A percentile compares a stretch with the other conserved stretches of the same genome.
phyloP scores from a whole-genome alignment of 2,329 filamentous ascomycete species.

The Ophiocordyceps polyrhachis-furcata region DNA sequence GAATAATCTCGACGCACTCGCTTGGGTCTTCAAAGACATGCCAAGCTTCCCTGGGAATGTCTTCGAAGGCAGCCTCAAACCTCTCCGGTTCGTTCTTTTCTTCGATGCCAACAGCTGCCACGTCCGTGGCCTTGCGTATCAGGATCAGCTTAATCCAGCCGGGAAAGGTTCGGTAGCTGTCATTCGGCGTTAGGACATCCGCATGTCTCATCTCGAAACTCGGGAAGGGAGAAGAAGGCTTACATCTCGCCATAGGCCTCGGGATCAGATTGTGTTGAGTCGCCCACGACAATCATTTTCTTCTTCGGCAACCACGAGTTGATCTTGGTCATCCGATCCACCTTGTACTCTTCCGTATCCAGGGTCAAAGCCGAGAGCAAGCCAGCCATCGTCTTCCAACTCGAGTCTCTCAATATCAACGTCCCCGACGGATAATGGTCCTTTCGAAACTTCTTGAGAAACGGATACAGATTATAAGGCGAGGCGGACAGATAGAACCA shows the following conservation, averaged over 20 bases:
- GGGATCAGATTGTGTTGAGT: slow-evolving; percentile 81
- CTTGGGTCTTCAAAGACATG: slow-evolving; percentile 62
- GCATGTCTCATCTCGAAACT: neutral
- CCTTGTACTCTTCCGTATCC: slow-evolving; percentile 74
- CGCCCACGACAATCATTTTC: slow-evolving; percentile 70
- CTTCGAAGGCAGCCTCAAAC: slow-evolving; percentile 70
- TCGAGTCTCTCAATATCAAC: slow-evolving; percentile 67
- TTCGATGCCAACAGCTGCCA: slow-evolving; percentile 49
- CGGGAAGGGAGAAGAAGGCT: slow-evolving; percentile 9
- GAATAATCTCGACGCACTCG: slow-evolving; percentile 31
- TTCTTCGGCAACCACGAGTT: slow-evolving; percentile 59
- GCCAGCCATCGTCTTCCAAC: slow-evolving; percentile 69
- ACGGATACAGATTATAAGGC: slow-evolving; percentile 85
- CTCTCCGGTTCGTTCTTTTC: slow-evolving; percentile 55
- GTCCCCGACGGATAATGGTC: slow-evolving; percentile 58
- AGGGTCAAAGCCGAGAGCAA: slow-evolving; percentile 63
- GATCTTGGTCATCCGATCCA: slow-evolving; percentile 59
- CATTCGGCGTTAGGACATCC: slow-evolving; percentile 3
- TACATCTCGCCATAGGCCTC: slow-evolving; percentile 75
- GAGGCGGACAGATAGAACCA: slow-evolving; percentile 93
- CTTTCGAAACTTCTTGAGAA: slow-evolving; percentile 57
- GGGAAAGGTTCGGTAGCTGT: slow-evolving; percentile 41
- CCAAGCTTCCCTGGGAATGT: slow-evolving; percentile 54
- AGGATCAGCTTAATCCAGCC: slow-evolving; percentile 70
- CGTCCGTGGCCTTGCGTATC: slow-evolving; percentile 66